Evolutionary conservation across 768 basidiomycete species (phyloP).

Genomic region (Tricholoma saponaceum): DNA sequence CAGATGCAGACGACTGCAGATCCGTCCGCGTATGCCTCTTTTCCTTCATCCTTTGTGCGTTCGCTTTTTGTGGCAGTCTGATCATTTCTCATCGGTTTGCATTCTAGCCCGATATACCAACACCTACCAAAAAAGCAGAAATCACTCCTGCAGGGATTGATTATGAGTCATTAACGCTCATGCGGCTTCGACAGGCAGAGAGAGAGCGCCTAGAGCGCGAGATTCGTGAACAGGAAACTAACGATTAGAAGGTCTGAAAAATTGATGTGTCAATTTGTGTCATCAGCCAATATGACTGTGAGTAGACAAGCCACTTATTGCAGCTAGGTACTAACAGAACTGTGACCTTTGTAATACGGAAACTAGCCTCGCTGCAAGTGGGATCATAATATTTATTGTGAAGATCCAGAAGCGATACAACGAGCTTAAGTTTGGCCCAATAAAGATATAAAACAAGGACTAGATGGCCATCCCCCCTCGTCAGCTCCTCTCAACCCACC

Average conservation of each 20-base stretch:
- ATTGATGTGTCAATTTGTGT: not conserved
- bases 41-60: conserved; percentile 55
- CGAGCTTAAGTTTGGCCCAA: conserved; percentile 3
- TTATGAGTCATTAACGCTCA: conserved; percentile 75
- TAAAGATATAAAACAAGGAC: conserved; percentile 6
- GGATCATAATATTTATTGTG: not conserved
- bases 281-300: not conserved
- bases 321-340: not conserved
- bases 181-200: conserved; percentile 81
- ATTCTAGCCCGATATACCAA: conserved; percentile 24
- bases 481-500: conserved; percentile 69
- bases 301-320: not conserved
- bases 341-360: not conserved
- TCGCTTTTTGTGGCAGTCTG: not conserved
- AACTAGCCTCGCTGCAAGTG: not conserved
- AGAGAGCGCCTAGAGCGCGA: conserved; percentile 72
- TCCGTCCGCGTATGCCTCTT: conserved; percentile 52
- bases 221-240: conserved; percentile 66
- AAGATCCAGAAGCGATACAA: conserved; percentile 2
- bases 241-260: conserved; percentile 20
- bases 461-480: not conserved
- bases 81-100: conserved; percentile 8
- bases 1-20: conserved; percentile 25
- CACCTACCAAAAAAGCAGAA: conserved; percentile 18
- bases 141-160: conserved; percentile 45